Base-by-base conservation (phyloP, 352 stramenopile genomes). In the Achlya hypogyna region DNA sequence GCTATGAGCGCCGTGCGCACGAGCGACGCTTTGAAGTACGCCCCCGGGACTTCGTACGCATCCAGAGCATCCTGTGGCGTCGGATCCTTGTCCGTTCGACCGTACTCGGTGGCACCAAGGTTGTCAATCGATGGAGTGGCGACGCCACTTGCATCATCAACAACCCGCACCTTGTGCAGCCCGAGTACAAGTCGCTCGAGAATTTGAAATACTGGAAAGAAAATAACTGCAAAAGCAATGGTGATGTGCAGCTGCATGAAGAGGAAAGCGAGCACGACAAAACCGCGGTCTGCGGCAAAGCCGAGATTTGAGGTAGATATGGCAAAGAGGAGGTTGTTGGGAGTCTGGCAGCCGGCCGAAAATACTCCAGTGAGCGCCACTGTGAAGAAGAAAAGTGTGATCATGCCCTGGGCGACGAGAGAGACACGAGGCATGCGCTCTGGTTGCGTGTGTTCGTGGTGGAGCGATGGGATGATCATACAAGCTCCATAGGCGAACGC, bases 311-410 rank as follows among this genome's bases (percentile, higher is more conserved):
- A 56, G 10, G 74, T 72, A 5, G 51, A 71, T 8, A 75, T 89
- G 65, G 86, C 87, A 71, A 94, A 94, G 74, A 91, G 77, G 67
- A 94, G 89, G 77, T 71, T 71, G 35, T 35, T 40, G 22, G 66
- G 45, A 0, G 63, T 70, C 64, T 71, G 66, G 53, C 66, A 71
- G n/a, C 66, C 66, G 34, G 63, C 58, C 9, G 51, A 34, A 22
- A 51, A 69, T 78, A 74, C 83, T 51, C 73, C 90, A 9, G 88
- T 89, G 42, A 73, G 65, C 45, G 73, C 74, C 5, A 89, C 67
- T 22, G 75, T 76, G 4, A 72, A 40, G 38, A 71, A 71, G 6
- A 71, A 64, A 25, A 69, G n/a, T 9, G 66, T 68, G 32, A 71
- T 70, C 14, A 64, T 38, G 42, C 40, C 52, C 31, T 68, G 25